phyloP scores from a whole-genome alignment of 2,329 filamentous ascomycete genomes.

The Clarireedia paspali region DNA sequence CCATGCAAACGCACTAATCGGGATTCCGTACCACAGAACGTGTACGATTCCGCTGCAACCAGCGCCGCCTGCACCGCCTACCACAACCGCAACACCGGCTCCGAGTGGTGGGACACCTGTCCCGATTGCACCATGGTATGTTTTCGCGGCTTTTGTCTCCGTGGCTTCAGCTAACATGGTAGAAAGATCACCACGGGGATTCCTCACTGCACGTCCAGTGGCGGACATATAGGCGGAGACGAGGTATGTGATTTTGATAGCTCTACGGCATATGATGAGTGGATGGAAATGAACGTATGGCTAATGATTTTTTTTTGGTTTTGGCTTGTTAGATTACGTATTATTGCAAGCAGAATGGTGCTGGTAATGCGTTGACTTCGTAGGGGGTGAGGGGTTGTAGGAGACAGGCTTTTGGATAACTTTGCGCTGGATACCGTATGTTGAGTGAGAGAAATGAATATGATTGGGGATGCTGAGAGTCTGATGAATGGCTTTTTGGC shows the following conservation, averaged over 20 bases:
- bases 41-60: background rate
- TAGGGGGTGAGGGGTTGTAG: background rate
- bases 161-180: too few relatives aligned
- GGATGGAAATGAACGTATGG: too few relatives aligned
- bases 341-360: background rate
- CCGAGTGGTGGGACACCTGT: background rate
- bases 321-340: background rate
- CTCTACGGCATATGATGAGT: too few relatives aligned
- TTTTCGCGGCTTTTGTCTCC: background rate
- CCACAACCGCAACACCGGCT: background rate
- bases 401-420: background rate
- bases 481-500: too few relatives aligned
- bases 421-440: background rate
- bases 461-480: too few relatives aligned
- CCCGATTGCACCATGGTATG: background rate
- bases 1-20: background rate
- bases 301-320: too few relatives aligned
- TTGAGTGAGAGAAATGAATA: too few relatives aligned
- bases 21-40: background rate
- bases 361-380: background rate
- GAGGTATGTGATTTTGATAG: background rate
- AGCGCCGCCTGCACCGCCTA: background rate
- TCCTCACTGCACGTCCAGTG: background rate
- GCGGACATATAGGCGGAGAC: background rate
- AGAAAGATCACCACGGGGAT: background rate